Evolutionary conservation across 148 eudicot genomes (phyloP).

Genomic region (Mesembryanthemum crystallinum): DNA sequence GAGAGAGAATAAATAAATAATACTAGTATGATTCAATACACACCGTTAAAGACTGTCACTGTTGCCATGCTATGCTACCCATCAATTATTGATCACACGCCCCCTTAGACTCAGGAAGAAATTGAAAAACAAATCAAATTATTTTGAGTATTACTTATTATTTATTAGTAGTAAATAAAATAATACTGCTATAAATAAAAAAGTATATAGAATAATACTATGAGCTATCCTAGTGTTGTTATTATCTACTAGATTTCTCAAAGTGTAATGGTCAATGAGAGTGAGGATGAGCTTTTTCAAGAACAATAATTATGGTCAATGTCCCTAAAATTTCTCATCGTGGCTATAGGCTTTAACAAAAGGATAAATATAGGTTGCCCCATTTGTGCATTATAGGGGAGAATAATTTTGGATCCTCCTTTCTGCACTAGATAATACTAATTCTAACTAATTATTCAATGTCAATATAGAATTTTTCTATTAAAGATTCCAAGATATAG

Average conservation of each 20-base stretch:
- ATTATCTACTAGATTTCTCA: conserved; percentile 7
- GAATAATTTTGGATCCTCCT: conserved; percentile 17
- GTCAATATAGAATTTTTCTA: too few relatives aligned
- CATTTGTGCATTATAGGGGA: conserved; percentile 1
- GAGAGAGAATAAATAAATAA: not conserved
- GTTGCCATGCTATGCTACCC: not conserved
- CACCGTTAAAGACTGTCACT: conserved; percentile 16
- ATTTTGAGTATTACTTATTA: too few relatives aligned
- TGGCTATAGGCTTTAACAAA: conserved; percentile 19
- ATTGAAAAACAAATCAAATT: too few relatives aligned
- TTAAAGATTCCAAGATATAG: too few relatives aligned
- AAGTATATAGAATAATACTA: not conserved
- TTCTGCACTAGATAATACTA: not conserved
- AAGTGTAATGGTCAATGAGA: conserved; percentile 27
- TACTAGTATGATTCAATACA: conserved; percentile 22
- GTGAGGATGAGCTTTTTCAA: conserved; percentile 18
- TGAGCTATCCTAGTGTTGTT: not conserved
- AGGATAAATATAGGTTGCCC: not conserved
- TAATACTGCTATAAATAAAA: too few relatives aligned
- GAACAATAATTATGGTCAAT: conserved; percentile 38
- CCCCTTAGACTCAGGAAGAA: conserved; percentile 1
- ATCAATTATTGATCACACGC: conserved; percentile 33
- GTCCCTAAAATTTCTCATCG: conserved; percentile 28
- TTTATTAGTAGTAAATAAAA: too few relatives aligned
- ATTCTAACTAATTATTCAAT: not conserved